These are phyloP conservation scores for Hanseniaspora singularis DNA, from an alignment of 805 yeast species.

Conservation along the genomic window DNA sequence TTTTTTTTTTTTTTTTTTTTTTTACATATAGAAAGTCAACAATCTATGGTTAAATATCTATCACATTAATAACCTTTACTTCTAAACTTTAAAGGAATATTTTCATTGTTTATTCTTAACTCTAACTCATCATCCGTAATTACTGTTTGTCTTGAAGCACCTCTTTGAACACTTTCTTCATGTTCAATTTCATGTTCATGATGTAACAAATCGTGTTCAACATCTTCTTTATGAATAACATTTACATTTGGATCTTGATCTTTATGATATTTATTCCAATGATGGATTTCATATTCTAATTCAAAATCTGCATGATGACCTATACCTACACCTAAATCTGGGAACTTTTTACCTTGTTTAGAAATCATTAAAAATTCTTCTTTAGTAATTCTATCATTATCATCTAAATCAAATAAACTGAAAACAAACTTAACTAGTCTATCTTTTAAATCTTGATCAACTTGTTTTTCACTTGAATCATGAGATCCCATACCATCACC, in stretches of 20 bases:
- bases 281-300: slow-evolving; percentile 85
- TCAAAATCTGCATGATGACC: slow-evolving; percentile 94
- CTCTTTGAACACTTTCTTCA: slow-evolving; percentile 29
- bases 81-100: slow-evolving; percentile 33
- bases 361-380: slow-evolving; percentile 62
- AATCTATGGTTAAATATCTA: neutral
- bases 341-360: slow-evolving; percentile 56
- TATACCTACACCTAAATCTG: slow-evolving; percentile 86
- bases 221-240: slow-evolving; percentile 74
- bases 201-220: slow-evolving; percentile 72
- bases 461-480: slow-evolving; percentile 48
- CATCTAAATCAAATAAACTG: slow-evolving; percentile 49
- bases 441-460: slow-evolving; percentile 41
- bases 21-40: too few relatives aligned
- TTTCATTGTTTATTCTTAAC: slow-evolving; percentile 28
- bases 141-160: slow-evolving; percentile 29
- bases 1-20: too few relatives aligned
- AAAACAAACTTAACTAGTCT: slow-evolving; percentile 47
- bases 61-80: slow-evolving; percentile 12
- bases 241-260: slow-evolving; percentile 73
- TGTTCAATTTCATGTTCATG: slow-evolving; percentile 78
- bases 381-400: slow-evolving; percentile 50
- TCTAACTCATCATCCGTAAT: slow-evolving; percentile 33
- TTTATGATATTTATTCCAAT: slow-evolving; percentile 73
- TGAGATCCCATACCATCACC: slow-evolving; percentile 85